Evolutionary conservation across 306 rosid species (phyloP).

Genomic region (Ammopiptanthus mongolicus): DNA sequence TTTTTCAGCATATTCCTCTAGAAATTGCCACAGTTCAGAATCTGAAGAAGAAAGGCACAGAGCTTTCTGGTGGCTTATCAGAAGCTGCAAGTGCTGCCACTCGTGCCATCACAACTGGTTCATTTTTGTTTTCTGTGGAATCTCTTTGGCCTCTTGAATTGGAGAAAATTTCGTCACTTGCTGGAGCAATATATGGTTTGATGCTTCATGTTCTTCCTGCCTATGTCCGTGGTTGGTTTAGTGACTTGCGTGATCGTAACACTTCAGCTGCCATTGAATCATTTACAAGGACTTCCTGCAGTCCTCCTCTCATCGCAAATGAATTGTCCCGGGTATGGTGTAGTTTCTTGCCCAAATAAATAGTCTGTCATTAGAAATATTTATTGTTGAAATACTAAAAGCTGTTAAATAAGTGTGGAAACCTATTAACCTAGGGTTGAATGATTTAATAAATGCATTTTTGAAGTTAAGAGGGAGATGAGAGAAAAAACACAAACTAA

Average conservation of each 20-base stretch:
- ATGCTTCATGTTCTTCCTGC: conserved; percentile 96
- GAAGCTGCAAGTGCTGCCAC: conserved; percentile 71
- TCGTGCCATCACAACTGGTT: conserved; percentile 62
- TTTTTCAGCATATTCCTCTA: conserved; percentile 85
- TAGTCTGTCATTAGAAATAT: not conserved
- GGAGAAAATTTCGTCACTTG: conserved; percentile 63
- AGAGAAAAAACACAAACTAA: not conserved
- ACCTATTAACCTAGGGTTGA: not conserved
- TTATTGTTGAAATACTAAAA: not conserved
- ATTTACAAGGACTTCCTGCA: conserved; percentile 79
- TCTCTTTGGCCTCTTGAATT: conserved; percentile 76
- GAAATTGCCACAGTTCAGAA: conserved; percentile 42
- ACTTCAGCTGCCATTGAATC: conserved; percentile 64
- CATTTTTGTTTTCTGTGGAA: conserved; percentile 55
- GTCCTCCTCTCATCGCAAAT: conserved; percentile 83
- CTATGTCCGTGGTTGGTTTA: conserved; percentile 88
- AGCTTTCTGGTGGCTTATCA: conserved; percentile 52
- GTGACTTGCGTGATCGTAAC: conserved; percentile 79
- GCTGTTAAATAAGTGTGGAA: not conserved
- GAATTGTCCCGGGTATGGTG: conserved; percentile 78
- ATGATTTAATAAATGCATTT: not conserved
- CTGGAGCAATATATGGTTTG: conserved; percentile 80
- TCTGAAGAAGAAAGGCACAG: conserved; percentile 72
- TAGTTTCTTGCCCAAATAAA: conserved; percentile 8
- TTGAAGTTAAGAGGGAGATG: conserved; percentile 1